phyloP scores from a whole-genome alignment of 352 stramenopile genomes.

The Pythium rishiriense region DNA sequence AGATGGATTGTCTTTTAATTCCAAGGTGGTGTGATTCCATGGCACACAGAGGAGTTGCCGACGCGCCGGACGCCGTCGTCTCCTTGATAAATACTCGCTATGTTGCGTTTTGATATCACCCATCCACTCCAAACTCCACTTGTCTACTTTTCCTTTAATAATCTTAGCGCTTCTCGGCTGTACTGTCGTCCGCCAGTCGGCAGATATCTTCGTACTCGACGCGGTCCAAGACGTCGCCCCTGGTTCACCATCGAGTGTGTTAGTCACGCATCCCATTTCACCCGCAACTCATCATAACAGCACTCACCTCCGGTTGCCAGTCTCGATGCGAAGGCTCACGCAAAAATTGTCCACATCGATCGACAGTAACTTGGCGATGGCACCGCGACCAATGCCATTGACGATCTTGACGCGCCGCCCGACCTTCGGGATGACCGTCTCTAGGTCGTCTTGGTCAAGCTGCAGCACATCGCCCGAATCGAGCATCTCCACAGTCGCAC shows the following conservation, averaged over 20 bases:
- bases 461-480: slow-evolving; percentile 81
- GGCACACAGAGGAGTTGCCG: slow-evolving; percentile 15
- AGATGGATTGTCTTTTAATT: neutral
- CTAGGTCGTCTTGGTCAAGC: slow-evolving; percentile 88
- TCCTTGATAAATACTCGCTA: neutral
- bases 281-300: neutral
- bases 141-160: neutral
- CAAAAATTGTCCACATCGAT: slow-evolving; percentile 73
- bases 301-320: slow-evolving; percentile 50
- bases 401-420: slow-evolving; percentile 75
- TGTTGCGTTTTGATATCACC: neutral
- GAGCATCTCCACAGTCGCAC: slow-evolving; percentile 77
- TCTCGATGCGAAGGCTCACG: slow-evolving; percentile 64
- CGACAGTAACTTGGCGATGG: slow-evolving; percentile 61
- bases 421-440: slow-evolving; percentile 86
- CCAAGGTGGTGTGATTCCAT: neutral
- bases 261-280: neutral
- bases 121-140: neutral
- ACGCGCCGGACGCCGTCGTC: slow-evolving; percentile 18
- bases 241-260: slow-evolving; percentile 17
- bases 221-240: slow-evolving; percentile 60
- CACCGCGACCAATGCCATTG: slow-evolving; percentile 62
- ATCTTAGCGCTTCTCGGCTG: slow-evolving; percentile 12
- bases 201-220: slow-evolving; percentile 89
- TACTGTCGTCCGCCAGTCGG: slow-evolving; percentile 47